Base-by-base conservation (phyloP, 257 asterid genomes). In the Thymus quinquecostatus region DNA sequence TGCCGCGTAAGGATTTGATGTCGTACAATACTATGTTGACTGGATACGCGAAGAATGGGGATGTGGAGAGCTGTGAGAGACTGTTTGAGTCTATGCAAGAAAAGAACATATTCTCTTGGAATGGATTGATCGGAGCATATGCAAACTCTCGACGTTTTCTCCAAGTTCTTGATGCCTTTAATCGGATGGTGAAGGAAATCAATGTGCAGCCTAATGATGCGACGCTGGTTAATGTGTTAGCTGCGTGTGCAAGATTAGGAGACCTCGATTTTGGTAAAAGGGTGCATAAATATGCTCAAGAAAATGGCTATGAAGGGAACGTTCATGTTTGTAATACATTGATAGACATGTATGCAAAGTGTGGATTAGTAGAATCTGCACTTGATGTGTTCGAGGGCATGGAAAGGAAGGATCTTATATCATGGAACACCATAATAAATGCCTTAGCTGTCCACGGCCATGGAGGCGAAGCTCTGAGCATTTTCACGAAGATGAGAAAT, bases 371-470 rank as follows among this genome's bases (percentile, higher is more conserved):
- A 1, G 87, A 77, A 59, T 64, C 72, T 59, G 87, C 98, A 1
- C 57, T 79, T 10, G 75, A 60, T 45, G 88, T 89, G 40, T 93
- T 93, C 45, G 75, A 75, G 70, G 76, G 71, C 36, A 83, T 93
- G 96, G 72, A 62, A 14, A 71, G 68, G 64, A 87, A 79, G 81
- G 97, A 91, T 85, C 57, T 82, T 64, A 84, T 93, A 64, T 77
- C 98, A 2, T 93, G 97, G 97, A 93, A 93, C 80, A 85, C 92
- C 13, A 82, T 89, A 29, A 89, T 93, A 55, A 88, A 91, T 54
- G 92, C 96, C 28, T 83, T 86, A 74, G 97, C 98, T 2, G 79
- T 87, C 49, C 97, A 93, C 40, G 96, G 97, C 55, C 88, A 83
- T 71, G 98, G 92, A 60, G 85, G 75, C 57, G 81, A 82, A 54